phyloP scores from a whole-genome alignment of 2,329 filamentous ascomycete species.

The Fusarium cyanostomum region DNA sequence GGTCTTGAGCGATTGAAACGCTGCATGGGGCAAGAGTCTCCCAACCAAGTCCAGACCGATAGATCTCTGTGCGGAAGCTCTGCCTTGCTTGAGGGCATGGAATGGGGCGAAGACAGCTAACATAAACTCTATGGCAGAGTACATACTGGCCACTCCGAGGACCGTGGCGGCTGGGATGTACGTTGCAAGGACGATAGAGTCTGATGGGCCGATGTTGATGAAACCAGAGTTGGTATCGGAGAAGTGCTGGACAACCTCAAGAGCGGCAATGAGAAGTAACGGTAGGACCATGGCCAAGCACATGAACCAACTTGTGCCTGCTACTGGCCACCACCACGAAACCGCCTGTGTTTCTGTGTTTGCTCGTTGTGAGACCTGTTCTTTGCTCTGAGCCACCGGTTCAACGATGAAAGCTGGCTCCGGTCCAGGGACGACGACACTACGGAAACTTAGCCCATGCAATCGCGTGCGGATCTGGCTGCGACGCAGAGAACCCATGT shows the following conservation, averaged over 20 bases:
- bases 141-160: slow-evolving; percentile 34
- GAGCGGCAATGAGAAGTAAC: slow-evolving; percentile 26
- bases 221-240: slow-evolving; percentile 43
- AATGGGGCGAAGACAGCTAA: slow-evolving; percentile 38
- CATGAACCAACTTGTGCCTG: slow-evolving; percentile 38
- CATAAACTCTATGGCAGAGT: slow-evolving; percentile 32
- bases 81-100: slow-evolving; percentile 31
- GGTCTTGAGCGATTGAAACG: slow-evolving; percentile 27
- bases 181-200: slow-evolving; percentile 41
- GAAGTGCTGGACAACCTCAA: slow-evolving; percentile 38
- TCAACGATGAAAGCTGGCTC: slow-evolving; percentile 19
- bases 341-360: slow-evolving; percentile 5
- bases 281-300: slow-evolving; percentile 38
- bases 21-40: slow-evolving; percentile 35
- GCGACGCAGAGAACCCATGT: slow-evolving; percentile 11
- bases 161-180: slow-evolving; percentile 40
- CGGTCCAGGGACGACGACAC: slow-evolving; percentile 3
- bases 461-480: slow-evolving; percentile 25
- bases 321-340: slow-evolving; percentile 37
- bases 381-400: slow-evolving; percentile 16
- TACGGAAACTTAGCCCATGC: slow-evolving; percentile 17
- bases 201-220: slow-evolving; percentile 17
- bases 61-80: slow-evolving; percentile 26
- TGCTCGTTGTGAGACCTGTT: neutral
- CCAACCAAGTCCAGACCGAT: slow-evolving; percentile 35